Conservation (phyloP, 108 stramenopile species). For the Nannochloropsis granulata region DNA sequence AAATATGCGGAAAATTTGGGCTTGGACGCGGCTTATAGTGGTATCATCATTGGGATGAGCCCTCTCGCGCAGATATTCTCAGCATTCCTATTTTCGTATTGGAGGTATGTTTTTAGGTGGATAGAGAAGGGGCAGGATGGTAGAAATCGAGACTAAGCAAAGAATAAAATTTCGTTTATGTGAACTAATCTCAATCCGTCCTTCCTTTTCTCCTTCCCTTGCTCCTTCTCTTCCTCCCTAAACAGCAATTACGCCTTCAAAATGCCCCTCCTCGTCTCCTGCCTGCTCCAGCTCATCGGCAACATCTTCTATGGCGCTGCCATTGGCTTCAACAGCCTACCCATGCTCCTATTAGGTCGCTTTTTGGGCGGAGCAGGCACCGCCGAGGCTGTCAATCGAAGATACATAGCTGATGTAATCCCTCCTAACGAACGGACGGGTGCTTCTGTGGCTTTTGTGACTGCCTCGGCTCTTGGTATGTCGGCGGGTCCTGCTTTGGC, state of each 20-base stretch:
- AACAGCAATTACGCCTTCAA: conserved; percentile 50
- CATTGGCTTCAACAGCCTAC: conserved; percentile 46
- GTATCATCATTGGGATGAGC: conserved; percentile 71
- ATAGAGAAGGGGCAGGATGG: background rate
- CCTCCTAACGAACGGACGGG: conserved; percentile 53
- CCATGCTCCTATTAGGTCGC: conserved; percentile 59
- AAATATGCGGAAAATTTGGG: conserved; percentile 56
- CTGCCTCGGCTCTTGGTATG: conserved; percentile 64
- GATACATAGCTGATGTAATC: conserved; percentile 72
- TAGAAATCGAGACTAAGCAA: background rate
- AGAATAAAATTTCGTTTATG: too few species aligned
- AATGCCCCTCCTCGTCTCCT: conserved; percentile 55
- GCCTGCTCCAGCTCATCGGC: conserved; percentile 46
- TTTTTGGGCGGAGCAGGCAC: conserved; percentile 68
- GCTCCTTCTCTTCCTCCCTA: background rate
- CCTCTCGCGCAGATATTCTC: conserved; percentile 59
- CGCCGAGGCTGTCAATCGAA: conserved; percentile 59
- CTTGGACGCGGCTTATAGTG: conserved; percentile 44
- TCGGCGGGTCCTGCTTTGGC: conserved; percentile 66
- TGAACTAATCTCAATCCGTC: too few species aligned
- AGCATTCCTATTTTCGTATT: conserved; percentile 57
- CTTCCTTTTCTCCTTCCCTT: background rate
- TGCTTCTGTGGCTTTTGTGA: conserved; percentile 66
- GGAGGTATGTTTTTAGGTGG: conserved; percentile 40
- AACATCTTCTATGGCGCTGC: conserved; percentile 65